phyloP scores from a whole-genome alignment of 2,329 filamentous ascomycete genomes.

The Penicillium sp. region DNA sequence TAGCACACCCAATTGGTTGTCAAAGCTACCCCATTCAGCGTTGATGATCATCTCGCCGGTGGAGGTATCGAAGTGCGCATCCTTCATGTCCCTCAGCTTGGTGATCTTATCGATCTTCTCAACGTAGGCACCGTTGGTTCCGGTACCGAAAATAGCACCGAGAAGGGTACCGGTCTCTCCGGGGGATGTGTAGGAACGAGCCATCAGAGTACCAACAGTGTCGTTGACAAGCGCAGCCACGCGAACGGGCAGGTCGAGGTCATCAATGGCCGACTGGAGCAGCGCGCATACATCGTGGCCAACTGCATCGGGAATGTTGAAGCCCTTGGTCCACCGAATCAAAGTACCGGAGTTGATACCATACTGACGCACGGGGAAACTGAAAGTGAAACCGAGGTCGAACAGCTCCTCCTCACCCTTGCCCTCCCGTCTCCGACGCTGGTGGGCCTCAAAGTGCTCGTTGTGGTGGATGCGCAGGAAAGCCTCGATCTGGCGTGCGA shows the following conservation, averaged over 20 bases:
- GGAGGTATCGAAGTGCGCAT: slow-evolving; percentile 65
- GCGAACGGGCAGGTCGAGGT: slow-evolving; percentile 79
- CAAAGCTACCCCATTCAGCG: slow-evolving; percentile 97
- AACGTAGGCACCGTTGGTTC: slow-evolving; percentile 95
- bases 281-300: slow-evolving; percentile 93
- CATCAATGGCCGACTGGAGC: slow-evolving; percentile 86
- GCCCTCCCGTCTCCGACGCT: slow-evolving; percentile 63
- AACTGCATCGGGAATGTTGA: slow-evolving; percentile 91
- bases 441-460: slow-evolving; percentile 76
- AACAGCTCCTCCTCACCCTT: slow-evolving; percentile 76
- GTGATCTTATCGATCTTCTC: slow-evolving; percentile 85
- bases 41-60: slow-evolving; percentile 98
- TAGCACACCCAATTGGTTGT: slow-evolving; percentile 86
- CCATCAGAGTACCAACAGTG: slow-evolving; percentile 96
- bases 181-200: slow-evolving; percentile 89
- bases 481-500: slow-evolving; percentile 85
- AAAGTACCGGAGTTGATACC: slow-evolving; percentile 94
- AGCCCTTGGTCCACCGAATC: slow-evolving; percentile 98
- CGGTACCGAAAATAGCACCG: slow-evolving; percentile 97
- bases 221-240: slow-evolving; percentile 98
- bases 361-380: slow-evolving; percentile 90
- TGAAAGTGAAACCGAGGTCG: slow-evolving; percentile 97
- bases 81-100: slow-evolving; percentile 64
- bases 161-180: slow-evolving; percentile 83
- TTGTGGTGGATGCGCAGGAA: slow-evolving; percentile 87